These are phyloP conservation scores for Lobosporangium transversale DNA, from an alignment of 192 early-diverging fungal species.

Conservation along the genomic window DNA sequence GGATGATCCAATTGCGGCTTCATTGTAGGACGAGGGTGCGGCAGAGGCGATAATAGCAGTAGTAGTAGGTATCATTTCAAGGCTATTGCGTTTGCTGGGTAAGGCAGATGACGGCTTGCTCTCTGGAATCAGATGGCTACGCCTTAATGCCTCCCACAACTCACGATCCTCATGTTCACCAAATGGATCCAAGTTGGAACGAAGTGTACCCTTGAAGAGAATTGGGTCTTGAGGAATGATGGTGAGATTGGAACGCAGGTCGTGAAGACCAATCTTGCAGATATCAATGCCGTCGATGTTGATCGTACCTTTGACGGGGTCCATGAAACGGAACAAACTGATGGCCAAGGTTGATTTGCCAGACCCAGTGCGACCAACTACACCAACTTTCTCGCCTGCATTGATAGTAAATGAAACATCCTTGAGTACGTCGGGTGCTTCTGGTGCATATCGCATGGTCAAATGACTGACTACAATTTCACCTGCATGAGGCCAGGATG, in stretches of 20 bases:
- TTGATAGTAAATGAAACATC: conserved; percentile 69
- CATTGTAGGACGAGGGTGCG: not conserved
- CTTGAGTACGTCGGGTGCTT: conserved; percentile 73
- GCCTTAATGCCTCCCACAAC: conserved; percentile 79
- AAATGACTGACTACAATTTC: conserved; percentile 73
- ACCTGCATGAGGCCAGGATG: conserved; percentile 75
- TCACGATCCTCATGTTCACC: conserved; percentile 76
- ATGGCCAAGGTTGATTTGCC: conserved; percentile 70
- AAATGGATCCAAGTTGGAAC: conserved; percentile 91
- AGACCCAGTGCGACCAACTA: conserved; percentile 71
- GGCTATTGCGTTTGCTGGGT: conserved; percentile 28
- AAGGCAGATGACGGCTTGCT: not conserved
- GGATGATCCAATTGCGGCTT: not conserved
- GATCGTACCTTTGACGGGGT: conserved; percentile 58
- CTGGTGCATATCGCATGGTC: conserved; percentile 77
- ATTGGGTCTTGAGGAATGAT: conserved; percentile 83
- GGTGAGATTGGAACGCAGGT: conserved; percentile 64
- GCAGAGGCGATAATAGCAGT: conserved; percentile 7
- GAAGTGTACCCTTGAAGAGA: conserved; percentile 73
- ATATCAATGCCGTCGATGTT: conserved; percentile 65
- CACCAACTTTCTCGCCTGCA: conserved; percentile 67
- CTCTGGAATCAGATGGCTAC: conserved; percentile 72
- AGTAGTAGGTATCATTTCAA: no score
- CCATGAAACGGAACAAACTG: conserved; percentile 68
- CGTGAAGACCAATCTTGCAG: conserved; percentile 61